Evolutionary conservation across 495 filamentous ascomycete species (phyloP), one percentile per base, ranked within the genome.

Genomic region (Thermothielavioides terrestris): DNA sequence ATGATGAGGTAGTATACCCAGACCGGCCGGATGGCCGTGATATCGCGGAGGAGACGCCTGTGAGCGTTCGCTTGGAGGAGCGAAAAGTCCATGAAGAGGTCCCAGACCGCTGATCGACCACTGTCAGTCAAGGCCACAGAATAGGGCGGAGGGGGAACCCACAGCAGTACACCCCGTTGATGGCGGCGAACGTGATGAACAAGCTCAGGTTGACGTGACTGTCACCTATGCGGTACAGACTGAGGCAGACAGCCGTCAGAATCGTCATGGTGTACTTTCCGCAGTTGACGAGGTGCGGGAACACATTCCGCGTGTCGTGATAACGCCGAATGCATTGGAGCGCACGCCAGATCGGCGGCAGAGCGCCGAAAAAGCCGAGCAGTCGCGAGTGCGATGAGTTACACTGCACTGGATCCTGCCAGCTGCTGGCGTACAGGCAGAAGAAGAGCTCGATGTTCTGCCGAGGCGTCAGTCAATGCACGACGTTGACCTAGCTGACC

Each of bases 51-150:
- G 42, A 89, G 80, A 1, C 72, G 76, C 46, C 84, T 73, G 31
- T 74, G 70, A 3, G 86, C 77, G 42, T 86, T 80, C 1, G 84
- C 77, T 54, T 95, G 88, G 8, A 87, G 75, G 14, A 96, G 72
- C 35, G 79, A 89, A 82, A 90, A 97, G 67, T 98, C 92, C 86
- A 96, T 95, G 49, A 84, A 79, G n/a, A 98, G 59, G 57, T 98
- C 92, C 92, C 92, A 98, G n/a, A 95, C 74, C 1, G 82, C 78
- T 82, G 46, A 17, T 30, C 12, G n/a, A n/a, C n/a, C 28, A 7
- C 22, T 36, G 42, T 52, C 41, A 52, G 50, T 45, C 17, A 0
- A 8, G 3, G 8, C 1, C 9, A 20, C 10, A 20, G 0, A 9
- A 42, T 27, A 21, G 6, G 37, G 4, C 10, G 45, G 25, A 7